These are phyloP conservation scores for Leccinum cinnamomeum DNA, from an alignment of 1,284 basidiomycete species.

Conservation along the genomic window DNA sequence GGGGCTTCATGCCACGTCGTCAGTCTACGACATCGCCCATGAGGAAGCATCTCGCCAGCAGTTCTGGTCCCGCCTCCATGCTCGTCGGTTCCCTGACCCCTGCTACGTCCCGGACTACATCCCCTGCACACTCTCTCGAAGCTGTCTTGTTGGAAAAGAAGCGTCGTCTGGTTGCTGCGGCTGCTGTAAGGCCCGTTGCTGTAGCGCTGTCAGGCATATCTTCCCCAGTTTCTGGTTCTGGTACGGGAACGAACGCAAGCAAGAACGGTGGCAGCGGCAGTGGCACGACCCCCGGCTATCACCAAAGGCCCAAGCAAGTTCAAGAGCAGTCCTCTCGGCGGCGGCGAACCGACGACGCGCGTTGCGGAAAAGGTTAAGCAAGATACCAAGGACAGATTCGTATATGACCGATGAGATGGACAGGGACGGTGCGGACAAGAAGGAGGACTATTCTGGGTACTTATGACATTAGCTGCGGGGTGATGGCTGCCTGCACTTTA, in stretches of 20 bases:
- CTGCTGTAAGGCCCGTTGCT: no score
- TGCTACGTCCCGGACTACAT: no score
- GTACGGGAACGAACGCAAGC: background rate
- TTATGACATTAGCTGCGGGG: constrained; percentile 21
- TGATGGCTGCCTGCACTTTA: background rate
- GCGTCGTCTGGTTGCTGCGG: no score
- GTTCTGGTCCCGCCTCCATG: no score
- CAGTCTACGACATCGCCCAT: no score
- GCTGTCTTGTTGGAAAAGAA: no score
- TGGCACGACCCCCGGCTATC: constrained; percentile 20
- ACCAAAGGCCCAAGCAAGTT: constrained; percentile 54
- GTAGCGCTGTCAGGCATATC: no score
- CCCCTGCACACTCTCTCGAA: no score
- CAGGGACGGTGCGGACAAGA: constrained; percentile 22
- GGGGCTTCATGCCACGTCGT: constrained; percentile 97
- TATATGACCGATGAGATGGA: constrained; percentile 26
- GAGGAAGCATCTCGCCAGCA: no score
- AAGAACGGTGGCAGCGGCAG: background rate
- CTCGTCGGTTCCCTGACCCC: no score
- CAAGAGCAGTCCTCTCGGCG: constrained; percentile 65
- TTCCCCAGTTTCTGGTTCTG: no score
- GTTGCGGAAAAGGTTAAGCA: constrained; percentile 43
- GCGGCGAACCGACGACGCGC: constrained; percentile 38
- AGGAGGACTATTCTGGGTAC: constrained; percentile 29
- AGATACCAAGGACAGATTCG: constrained; percentile 26